Evolutionary conservation across 208 protist species (phyloP).

Genomic region (Acanthamoeba polyphaga): DNA sequence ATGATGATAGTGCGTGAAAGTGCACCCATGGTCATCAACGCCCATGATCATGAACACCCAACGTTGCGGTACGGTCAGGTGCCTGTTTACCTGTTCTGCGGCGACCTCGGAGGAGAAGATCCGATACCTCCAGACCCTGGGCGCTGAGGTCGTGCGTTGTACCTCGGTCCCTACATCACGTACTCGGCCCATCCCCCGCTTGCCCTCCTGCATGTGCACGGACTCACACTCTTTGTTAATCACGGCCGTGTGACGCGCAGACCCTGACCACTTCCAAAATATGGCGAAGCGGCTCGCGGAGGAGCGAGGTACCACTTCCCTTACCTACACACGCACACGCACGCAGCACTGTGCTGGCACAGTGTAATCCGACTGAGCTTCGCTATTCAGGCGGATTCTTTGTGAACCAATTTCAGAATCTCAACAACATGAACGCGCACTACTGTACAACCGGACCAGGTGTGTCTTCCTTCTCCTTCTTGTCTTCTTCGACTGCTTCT

Average conservation of each 20-base stretch:
- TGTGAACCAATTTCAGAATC: conserved; percentile 90
- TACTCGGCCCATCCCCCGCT: neutral
- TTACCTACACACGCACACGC: neutral
- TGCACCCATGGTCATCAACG: no score
- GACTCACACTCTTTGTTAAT: neutral
- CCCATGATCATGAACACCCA: neutral
- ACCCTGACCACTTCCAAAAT: conserved; percentile 63
- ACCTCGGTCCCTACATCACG: conserved; percentile 67
- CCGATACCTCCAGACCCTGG: conserved; percentile 81
- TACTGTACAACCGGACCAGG: conserved; percentile 85
- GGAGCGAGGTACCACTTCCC: neutral
- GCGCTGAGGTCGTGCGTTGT: conserved; percentile 78
- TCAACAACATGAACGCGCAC: conserved; percentile 85
- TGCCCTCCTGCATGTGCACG: conserved; percentile 17
- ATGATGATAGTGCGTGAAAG: no score
- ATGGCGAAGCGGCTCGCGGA: conserved; percentile 7
- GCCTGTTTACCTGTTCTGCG: conserved; percentile 81
- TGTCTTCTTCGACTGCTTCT: neutral
- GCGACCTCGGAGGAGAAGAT: conserved; percentile 83
- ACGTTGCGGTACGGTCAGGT: conserved; percentile 29
- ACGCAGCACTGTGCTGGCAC: neutral
- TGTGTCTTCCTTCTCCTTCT: conserved; percentile 77
- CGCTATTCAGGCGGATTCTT: conserved; percentile 74
- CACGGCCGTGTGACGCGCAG: neutral
- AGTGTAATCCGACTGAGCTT: neutral